phyloP scores from a whole-genome alignment of 768 basidiomycete genomes.

The Ramaria sp. region DNA sequence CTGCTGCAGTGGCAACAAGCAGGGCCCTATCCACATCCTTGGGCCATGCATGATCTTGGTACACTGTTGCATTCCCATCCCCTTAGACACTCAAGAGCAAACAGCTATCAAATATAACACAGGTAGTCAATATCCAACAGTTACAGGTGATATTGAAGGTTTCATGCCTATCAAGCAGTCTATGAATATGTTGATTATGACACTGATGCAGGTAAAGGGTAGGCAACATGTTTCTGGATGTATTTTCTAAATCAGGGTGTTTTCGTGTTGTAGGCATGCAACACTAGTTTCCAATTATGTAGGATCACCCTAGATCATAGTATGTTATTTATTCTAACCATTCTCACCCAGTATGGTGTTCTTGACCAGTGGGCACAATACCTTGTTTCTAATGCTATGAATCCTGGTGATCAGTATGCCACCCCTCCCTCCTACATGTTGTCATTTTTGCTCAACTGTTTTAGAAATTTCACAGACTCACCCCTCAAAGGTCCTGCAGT shows the following conservation, averaged over 20 bases:
- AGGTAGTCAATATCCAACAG: slow-evolving; percentile 11
- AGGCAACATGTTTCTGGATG: no score
- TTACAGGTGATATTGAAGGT: slow-evolving; percentile 4
- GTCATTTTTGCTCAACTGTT: no score
- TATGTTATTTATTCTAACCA: no score
- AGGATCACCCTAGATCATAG: not conserved
- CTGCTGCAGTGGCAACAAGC: slow-evolving; percentile 16
- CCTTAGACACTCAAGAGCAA: no score
- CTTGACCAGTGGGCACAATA: slow-evolving; percentile 16
- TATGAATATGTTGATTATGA: slow-evolving; percentile 10
- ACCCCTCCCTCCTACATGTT: no score
- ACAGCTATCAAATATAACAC: no score
- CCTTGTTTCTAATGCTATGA: slow-evolving; percentile 9
- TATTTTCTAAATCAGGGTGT: no score
- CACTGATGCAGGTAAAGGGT: not conserved
- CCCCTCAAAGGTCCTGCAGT: slow-evolving; percentile 12
- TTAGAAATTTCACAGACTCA: slow-evolving; percentile 1
- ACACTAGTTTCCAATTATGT: not conserved
- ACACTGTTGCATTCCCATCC: not conserved
- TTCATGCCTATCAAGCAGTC: slow-evolving; percentile 10
- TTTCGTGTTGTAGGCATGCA: not conserved
- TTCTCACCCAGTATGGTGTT: slow-evolving; percentile 10
- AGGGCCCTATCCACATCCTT: slow-evolving; percentile 11
- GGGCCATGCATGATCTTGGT: slow-evolving; percentile 15
- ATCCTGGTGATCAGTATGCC: not conserved